Conservation (phyloP, 257 asterid genomes). For the Przewalskia tangutica region DNA sequence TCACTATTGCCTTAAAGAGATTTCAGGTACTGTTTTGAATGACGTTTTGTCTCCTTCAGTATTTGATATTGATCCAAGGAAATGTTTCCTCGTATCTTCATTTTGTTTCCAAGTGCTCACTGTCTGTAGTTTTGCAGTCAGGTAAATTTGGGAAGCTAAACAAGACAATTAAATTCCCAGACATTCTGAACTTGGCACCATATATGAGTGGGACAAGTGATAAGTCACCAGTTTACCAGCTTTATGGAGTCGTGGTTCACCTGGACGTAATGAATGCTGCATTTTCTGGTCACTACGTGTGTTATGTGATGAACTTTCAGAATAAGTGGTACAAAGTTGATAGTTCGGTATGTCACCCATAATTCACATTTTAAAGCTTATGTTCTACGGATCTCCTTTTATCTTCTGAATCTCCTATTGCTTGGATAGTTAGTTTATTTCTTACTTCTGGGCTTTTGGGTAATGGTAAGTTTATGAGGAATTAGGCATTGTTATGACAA, state of each 20-base stretch:
- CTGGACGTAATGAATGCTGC: slow-evolving; percentile 59
- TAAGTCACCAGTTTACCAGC: slow-evolving; percentile 71
- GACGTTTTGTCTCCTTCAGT: background rate
- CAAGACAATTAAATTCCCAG: slow-evolving; percentile 62
- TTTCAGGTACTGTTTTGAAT: slow-evolving; percentile 49
- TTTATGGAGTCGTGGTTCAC: slow-evolving; percentile 80
- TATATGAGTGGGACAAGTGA: slow-evolving; percentile 81
- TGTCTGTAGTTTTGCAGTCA: slow-evolving; percentile 28
- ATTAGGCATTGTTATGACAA: background rate
- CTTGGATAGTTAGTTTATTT: background rate
- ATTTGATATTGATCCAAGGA: background rate
- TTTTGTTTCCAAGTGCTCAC: slow-evolving; percentile 2
- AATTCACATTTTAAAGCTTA: background rate
- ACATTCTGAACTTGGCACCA: slow-evolving; percentile 58
- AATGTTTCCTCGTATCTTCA: background rate
- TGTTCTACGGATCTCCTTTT: background rate
- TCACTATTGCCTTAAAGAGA: slow-evolving; percentile 73
- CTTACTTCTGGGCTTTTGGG: background rate
- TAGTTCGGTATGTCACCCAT: slow-evolving; percentile 36
- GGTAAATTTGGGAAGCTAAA: slow-evolving; percentile 74
- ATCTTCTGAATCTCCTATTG: background rate
- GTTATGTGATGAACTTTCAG: slow-evolving; percentile 55
- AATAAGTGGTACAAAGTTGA: slow-evolving; percentile 73
- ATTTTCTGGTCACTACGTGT: slow-evolving; percentile 76
- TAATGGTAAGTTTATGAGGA: background rate